Base-by-base conservation (phyloP, 257 asterid species). In the Solanum ahanhuiri region DNA sequence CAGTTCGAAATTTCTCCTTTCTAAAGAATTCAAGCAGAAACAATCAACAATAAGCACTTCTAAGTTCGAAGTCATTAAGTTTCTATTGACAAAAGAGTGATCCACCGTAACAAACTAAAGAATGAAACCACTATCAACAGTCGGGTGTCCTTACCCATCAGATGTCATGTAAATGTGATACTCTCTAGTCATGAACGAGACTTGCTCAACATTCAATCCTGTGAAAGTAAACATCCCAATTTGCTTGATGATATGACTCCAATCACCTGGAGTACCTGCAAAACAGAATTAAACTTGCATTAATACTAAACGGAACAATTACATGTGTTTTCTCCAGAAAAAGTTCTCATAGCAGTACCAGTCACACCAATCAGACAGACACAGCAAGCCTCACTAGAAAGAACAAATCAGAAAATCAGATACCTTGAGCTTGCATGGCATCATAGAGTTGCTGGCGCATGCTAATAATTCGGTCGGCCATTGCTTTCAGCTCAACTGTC, bases 221-320 rank as follows among this genome's bases (percentile, higher is more conserved):
- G 98, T 93, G 90, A 93, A 94, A 31, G 98, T 95, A 84, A 95
- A 95, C 98, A 95, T 95, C 82, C 98, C 98, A 34, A 94, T 95
- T 88, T 95, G 98, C 92, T 95, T 94, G 82, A 93, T 76, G 73
- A 93, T 94, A 88, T 95, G 98, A 90, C 98, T 95, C 98, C 96
- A 95, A 89, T 95, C 96, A 85, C 98, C 98, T 8, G 98, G 96
- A 31, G 98, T 95, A 84, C 94, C 98, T 95, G 92, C 85, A 86
- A 86, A 87, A 35, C 69, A 76, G 41, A 22, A 7, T 70, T 31
- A 34, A 54, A 43, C 31, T 30, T 23, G 34, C 72, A 20, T 77
- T 60, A 22, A n/a, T 39, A 58, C 70, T 51, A 58, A 9, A 25
- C 17, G 2, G 83, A 77, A 43, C 66, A 34, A 71, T 34, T 34